These are phyloP conservation scores for Aspergillus brunneoviolaceus DNA, from an alignment of 2,329 filamentous ascomycete genomes.

Conservation along the genomic window DNA sequence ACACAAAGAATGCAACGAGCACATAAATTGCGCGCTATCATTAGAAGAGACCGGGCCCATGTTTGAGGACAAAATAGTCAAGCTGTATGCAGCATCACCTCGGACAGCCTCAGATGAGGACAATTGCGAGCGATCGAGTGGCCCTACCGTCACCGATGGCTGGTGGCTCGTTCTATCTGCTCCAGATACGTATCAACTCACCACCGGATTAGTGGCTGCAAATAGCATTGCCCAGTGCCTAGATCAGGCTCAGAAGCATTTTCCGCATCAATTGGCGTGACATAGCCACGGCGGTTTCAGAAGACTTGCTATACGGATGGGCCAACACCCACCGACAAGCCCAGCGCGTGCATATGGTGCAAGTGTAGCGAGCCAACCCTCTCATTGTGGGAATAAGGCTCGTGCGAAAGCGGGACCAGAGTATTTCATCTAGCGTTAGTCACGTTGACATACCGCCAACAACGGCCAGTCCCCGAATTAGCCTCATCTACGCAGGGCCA, in stretches of 20 bases:
- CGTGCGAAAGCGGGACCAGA: background rate
- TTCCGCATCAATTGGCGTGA: background rate
- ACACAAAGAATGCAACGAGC: background rate
- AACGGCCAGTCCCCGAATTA: background rate
- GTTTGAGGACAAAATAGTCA: background rate
- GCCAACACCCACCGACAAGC: background rate
- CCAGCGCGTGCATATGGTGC: background rate
- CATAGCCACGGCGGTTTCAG: background rate
- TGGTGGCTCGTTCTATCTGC: background rate
- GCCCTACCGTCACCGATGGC: background rate
- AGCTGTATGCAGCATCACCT: background rate
- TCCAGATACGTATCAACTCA: too few relatives aligned
- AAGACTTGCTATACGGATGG: background rate
- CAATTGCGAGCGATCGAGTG: background rate
- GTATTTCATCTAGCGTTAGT: too few relatives aligned
- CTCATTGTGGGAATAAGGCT: background rate
- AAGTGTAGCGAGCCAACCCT: background rate
- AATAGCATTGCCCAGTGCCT: background rate
- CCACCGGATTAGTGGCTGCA: background rate
- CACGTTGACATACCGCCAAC: background rate
- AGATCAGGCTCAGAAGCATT: background rate
- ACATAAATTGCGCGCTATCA: background rate
- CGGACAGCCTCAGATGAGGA: background rate
- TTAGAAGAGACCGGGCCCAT: background rate
- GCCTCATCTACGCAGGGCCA: background rate